Conservation (phyloP, 257 asterid genomes). For the Thymus quinquecostatus region DNA sequence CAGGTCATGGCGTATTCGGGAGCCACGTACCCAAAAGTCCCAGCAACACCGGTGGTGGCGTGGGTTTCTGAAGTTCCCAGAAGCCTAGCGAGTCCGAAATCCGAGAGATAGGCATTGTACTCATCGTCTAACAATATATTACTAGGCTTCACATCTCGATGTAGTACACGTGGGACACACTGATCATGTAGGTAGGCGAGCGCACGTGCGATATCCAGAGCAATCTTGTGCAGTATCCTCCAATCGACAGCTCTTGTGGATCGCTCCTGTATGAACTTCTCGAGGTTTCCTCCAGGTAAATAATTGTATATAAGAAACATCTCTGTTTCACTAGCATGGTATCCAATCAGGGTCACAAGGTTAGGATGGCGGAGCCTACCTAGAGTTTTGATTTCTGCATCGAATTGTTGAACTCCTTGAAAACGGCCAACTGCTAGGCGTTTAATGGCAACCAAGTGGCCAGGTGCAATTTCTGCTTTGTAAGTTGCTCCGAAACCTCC, state of each 20-base stretch:
- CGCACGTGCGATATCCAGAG: conserved; percentile 85
- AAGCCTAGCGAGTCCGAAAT: conserved; percentile 90
- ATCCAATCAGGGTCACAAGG: conserved; percentile 91
- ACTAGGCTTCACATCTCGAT: conserved; percentile 96
- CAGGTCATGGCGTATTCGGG: conserved; percentile 98
- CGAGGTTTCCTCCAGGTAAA: conserved; percentile 88
- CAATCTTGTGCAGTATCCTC: conserved; percentile 91
- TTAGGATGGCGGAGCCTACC: conserved; percentile 85
- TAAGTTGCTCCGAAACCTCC: conserved; percentile 96
- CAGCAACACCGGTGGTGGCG: conserved; percentile 93
- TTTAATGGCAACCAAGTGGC: conserved; percentile 77
- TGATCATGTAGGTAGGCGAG: conserved; percentile 91
- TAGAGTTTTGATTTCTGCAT: conserved; percentile 81
- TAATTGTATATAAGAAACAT: conserved; percentile 91
- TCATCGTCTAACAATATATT: conserved; percentile 86
- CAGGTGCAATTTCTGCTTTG: conserved; percentile 93
- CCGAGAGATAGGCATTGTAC: conserved; percentile 78
- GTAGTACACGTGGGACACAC: conserved; percentile 92
- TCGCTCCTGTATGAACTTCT: conserved; percentile 83
- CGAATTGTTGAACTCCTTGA: conserved; percentile 71
- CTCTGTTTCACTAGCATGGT: conserved; percentile 87
- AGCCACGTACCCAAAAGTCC: conserved; percentile 94
- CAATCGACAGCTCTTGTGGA: conserved; percentile 75
- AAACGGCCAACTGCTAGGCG: conserved; percentile 86
- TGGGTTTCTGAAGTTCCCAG: conserved; percentile 92